These are phyloP conservation scores for Sugiyamaella sp. DNA, from an alignment of 1,139 yeast species.

Conservation along the genomic window DNA sequence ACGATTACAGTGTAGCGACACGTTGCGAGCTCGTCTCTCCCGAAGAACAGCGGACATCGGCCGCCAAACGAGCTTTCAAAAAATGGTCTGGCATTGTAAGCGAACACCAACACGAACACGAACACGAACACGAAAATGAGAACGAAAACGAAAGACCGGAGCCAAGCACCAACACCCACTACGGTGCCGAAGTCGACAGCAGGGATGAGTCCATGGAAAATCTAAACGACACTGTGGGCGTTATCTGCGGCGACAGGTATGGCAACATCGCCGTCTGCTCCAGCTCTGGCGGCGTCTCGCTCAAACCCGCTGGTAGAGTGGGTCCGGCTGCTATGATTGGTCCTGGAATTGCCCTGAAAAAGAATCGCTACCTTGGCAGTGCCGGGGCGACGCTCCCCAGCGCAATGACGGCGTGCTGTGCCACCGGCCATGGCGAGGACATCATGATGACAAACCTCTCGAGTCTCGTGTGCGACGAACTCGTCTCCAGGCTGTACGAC, in stretches of 20 bases:
- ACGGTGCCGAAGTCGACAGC: no score
- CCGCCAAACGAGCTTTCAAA: slow-evolving; percentile 27
- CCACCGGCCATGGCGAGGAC: slow-evolving; percentile 47
- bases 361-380: not conserved
- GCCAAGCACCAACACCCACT: no score
- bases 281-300: slow-evolving; percentile 46
- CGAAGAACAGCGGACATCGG: slow-evolving; percentile 26
- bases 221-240: slow-evolving; percentile 45
- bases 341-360: slow-evolving; percentile 36
- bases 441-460: slow-evolving; percentile 38
- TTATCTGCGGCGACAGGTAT: slow-evolving; percentile 38
- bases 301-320: slow-evolving; percentile 44
- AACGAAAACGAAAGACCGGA: no score
- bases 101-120: slow-evolving; percentile 7
- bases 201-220: slow-evolving; percentile 16
- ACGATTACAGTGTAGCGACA: slow-evolving; percentile 32
- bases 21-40: slow-evolving; percentile 29
- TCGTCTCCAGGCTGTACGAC: not conserved
- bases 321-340: slow-evolving; percentile 48
- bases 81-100: slow-evolving; percentile 30
- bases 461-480: slow-evolving; percentile 13
- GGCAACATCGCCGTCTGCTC: slow-evolving; percentile 40
- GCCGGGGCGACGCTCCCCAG: not conserved
- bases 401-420: slow-evolving; percentile 28
- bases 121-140: no score